Conservation (phyloP, 768 basidiomycete species). For the Tricholoma sp. region DNA sequence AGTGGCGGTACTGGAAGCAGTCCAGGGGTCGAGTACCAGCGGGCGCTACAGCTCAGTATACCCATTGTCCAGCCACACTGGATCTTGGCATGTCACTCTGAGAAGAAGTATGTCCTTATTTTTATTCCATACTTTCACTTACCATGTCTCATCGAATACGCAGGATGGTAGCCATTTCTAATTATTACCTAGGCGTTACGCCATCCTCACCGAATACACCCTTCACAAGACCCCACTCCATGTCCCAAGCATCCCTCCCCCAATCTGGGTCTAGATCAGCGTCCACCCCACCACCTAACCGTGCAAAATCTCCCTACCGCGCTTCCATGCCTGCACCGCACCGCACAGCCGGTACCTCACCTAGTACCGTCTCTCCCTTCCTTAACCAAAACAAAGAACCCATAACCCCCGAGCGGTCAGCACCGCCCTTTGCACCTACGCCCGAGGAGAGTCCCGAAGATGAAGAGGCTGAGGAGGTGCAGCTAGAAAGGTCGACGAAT, state of each 20-base stretch:
- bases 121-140: not conserved
- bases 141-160: not conserved
- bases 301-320: slow-evolving; percentile 40
- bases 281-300: slow-evolving; percentile 30
- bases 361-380: slow-evolving; percentile 32
- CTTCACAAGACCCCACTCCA: slow-evolving; percentile 60
- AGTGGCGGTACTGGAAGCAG: slow-evolving; percentile 48
- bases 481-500: slow-evolving; percentile 22
- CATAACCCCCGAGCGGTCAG: slow-evolving; percentile 22
- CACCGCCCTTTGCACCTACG: slow-evolving; percentile 40
- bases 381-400: slow-evolving; percentile 29
- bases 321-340: slow-evolving; percentile 64
- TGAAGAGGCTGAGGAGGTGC: slow-evolving; percentile 27
- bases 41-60: slow-evolving; percentile 90
- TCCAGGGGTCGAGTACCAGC: slow-evolving; percentile 86
- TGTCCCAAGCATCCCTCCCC: slow-evolving; percentile 63
- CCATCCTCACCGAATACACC: slow-evolving; percentile 41
- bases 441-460: slow-evolving; percentile 45
- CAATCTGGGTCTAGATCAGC: slow-evolving; percentile 34
- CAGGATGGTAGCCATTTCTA: slow-evolving; percentile 84
- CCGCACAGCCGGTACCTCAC: slow-evolving; percentile 39
- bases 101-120: slow-evolving; percentile 60
- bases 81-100: slow-evolving; percentile 84
- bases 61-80: slow-evolving; percentile 95
- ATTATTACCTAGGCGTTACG: slow-evolving; percentile 75